Evolutionary conservation across 2,329 filamentous ascomycete species (phyloP).

Genomic region (Beauveria caledonica): DNA sequence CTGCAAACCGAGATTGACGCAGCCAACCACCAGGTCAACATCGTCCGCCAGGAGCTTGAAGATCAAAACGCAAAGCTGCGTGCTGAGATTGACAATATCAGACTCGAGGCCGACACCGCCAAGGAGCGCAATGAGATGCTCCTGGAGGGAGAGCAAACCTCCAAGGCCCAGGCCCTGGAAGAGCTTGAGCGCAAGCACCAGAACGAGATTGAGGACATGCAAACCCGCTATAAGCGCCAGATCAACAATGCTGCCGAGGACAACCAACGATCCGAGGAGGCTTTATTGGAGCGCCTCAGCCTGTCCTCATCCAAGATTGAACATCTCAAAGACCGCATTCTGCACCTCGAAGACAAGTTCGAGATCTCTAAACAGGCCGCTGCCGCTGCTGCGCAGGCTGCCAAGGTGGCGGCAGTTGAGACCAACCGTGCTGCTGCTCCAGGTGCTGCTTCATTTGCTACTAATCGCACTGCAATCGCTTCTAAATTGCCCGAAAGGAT

Average conservation of each 20-base stretch:
- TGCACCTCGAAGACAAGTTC: conserved; percentile 81
- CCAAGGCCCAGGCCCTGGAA: conserved; percentile 49
- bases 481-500: conserved; percentile 69
- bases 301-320: conserved; percentile 78
- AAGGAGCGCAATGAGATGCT: conserved; percentile 78
- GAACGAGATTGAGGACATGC: conserved; percentile 64
- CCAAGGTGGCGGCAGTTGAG: conserved; percentile 47
- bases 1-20: conserved; percentile 76
- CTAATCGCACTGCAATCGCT: conserved; percentile 33
- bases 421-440: conserved; percentile 23
- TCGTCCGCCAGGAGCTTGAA: conserved; percentile 73
- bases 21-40: conserved; percentile 78
- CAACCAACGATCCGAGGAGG: conserved; percentile 68
- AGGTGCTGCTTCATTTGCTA: conserved; percentile 27
- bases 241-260: conserved; percentile 71
- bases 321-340: conserved; percentile 76
- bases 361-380: conserved; percentile 85
- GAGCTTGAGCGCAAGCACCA: conserved; percentile 51
- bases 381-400: conserved; percentile 70
- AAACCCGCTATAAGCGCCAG: conserved; percentile 65
- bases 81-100: conserved; percentile 67
- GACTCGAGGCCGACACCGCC: conserved; percentile 70
- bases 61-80: conserved; percentile 66
- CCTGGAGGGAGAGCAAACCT: conserved; percentile 69
- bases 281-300: conserved; percentile 71